phyloP scores from a whole-genome alignment of 306 rosid species.

The Castanea sativa region DNA sequence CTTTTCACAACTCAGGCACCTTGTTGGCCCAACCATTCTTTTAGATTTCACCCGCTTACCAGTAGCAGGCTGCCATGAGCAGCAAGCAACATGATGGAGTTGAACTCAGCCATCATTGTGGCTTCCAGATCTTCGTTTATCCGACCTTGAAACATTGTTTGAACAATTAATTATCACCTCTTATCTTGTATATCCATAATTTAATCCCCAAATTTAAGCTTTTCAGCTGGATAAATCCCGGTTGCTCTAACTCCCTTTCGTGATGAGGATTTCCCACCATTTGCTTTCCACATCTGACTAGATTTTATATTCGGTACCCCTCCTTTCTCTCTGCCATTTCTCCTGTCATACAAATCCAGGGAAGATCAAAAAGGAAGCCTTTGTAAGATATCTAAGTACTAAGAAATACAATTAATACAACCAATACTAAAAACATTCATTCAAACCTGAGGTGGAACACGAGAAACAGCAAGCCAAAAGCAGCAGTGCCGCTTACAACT shows the following conservation, averaged over 20 bases:
- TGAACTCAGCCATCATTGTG: not conserved
- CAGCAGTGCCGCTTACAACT: constrained; percentile 47
- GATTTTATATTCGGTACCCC: constrained; percentile 23
- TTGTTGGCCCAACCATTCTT: not conserved
- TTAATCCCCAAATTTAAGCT: constrained; percentile 21
- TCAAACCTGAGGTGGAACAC: constrained; percentile 46
- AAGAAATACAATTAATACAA: not conserved
- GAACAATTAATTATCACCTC: not conserved
- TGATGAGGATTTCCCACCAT: constrained; percentile 21
- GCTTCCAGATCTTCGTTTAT: not conserved
- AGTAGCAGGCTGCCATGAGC: not conserved
- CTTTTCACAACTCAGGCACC: not conserved
- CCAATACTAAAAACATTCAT: not conserved
- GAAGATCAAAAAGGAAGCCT: not conserved
- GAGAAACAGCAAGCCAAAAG: constrained; percentile 42
- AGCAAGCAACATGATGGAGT: not conserved
- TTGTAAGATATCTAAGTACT: not conserved
- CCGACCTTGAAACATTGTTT: not conserved
- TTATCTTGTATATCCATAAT: not conserved
- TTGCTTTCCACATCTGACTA: constrained; percentile 25
- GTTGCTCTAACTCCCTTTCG: constrained; percentile 14
- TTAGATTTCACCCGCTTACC: not conserved
- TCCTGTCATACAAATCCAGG: constrained; percentile 20
- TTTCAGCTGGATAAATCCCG: constrained; percentile 46
- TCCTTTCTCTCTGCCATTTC: constrained; percentile 26